Base-by-base conservation (phyloP, 345 rosid genomes). In the Turnera subulata region DNA sequence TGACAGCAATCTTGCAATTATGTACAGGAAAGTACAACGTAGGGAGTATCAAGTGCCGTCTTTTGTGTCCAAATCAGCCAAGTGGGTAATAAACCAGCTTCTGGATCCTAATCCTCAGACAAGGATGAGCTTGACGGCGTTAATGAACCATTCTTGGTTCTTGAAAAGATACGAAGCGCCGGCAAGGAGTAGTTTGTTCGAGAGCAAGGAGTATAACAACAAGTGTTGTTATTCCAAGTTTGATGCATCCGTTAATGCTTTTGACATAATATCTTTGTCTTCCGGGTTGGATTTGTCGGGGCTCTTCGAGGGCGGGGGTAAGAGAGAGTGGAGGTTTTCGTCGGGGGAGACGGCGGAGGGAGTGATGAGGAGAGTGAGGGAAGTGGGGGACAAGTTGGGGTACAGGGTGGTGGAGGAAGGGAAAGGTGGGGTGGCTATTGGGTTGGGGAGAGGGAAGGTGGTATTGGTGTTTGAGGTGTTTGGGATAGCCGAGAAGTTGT, bases 81-180 rank as follows among this genome's bases (percentile, higher is more conserved):
- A 77, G 42, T 53, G 72, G 16, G 53, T 89, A 1, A 82, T 92
- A 22, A 73, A 40, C 48, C 74, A 72, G 73, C 75, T 89, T 45
- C 81, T 92, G 14, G 95, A 92, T 38, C 98, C 98, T 33, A 89
- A 84, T 46, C 96, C 98, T 0, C 39, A 2, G 0, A 67, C 89
- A 4, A 77, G 98, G 74, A 77, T 81, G 88, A 79, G 86, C 67
- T 46, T 89, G 1, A 84, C 67, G 35, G 40, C 53, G 15, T 46
- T 92, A 13, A 80, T 54, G 67, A 69, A 23, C 14, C 80, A 81
- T 3, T 29, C 71, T 2, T 92, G 95, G 92, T 82, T 80, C 75
- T 57, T 67, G 68, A 89, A 74, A 55, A 73, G 69, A 3, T 55
- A 69, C 26, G 62, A 72, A 74, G 81, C 0, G 81, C 81, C 71